Percentiles rank a stretch among this genome's conserved stretches.
Conservation (phyloP, 768 basidiomycete species). For the Termitomyces titanicus region DNA sequence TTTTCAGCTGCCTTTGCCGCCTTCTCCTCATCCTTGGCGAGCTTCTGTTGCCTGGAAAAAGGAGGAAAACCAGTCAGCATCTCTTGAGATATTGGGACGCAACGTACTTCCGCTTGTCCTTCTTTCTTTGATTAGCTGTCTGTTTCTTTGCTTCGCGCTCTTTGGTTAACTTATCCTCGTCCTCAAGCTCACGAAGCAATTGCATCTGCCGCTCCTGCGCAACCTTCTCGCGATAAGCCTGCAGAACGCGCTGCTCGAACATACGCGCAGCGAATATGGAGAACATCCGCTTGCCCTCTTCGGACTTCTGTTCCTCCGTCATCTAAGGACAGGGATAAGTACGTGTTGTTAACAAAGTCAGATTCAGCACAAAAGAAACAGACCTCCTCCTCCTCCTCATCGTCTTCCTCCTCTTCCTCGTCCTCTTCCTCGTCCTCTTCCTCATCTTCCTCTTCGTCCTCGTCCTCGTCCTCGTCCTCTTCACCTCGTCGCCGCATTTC, state of each 20-base stretch:
- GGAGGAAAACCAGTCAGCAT: constrained; percentile 5
- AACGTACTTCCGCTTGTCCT: constrained; percentile 84
- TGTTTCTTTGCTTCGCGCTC: constrained; percentile 93
- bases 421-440: constrained; percentile 60
- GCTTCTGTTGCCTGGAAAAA: constrained; percentile 74
- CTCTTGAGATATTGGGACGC: constrained; percentile 10
- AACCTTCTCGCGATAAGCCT: constrained; percentile 94
- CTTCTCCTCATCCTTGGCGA: constrained; percentile 88
- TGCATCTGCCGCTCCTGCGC: constrained; percentile 95
- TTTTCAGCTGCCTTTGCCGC: constrained; percentile 81
- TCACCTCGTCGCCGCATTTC: constrained; percentile 23
- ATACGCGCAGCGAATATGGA: constrained; percentile 98
- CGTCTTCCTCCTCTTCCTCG: constrained; percentile 63
- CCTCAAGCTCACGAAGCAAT: constrained; percentile 90
- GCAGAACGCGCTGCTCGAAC: constrained; percentile 98
- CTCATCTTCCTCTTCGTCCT: constrained; percentile 57
- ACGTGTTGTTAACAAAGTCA: constrained; percentile 9
- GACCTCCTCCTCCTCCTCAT: constrained; percentile 55
- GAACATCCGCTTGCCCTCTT: constrained; percentile 99
- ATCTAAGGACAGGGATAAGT: constrained; percentile 45
- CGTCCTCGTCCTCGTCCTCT: constrained; percentile 53
- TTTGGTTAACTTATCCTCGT: constrained; percentile 83
- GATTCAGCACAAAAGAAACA: constrained; percentile 24
- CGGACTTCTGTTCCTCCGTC: constrained; percentile 98
- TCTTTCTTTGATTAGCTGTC: constrained; percentile 98